Evolutionary conservation across 352 stramenopile genomes (phyloP), one percentile per base, ranked within the genome.

Genomic region (Phytophthora tubulina): DNA sequence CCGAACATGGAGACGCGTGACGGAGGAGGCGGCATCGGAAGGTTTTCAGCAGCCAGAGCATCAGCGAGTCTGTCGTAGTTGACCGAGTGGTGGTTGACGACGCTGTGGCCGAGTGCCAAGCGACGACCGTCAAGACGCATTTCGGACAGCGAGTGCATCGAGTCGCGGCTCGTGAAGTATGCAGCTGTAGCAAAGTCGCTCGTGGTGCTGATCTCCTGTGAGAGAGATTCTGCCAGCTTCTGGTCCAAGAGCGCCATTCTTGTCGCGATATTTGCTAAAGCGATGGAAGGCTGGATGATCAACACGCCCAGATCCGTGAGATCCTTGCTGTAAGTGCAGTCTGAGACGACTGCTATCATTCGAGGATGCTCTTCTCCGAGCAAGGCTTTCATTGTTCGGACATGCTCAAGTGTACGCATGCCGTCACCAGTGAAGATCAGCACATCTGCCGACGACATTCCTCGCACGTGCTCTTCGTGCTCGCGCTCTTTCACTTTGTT

Each of bases 1-100:
- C 84, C 84, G 45, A 89, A 90, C 82, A 92, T 90, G 15, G 80
- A 85, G 65, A 92, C 84, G 66, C 84, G 84, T 53, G 76, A 77
- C n/a, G 84, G 84, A 3, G 84, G 79, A 8, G 79, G 79, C 11
- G 79, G 79, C 74, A 87, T 69, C 14, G 79, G 79, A 6, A 85
- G 60, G 50, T 85, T 82, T 53, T 82, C 77, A 38, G 75, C 67
- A 2, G 65, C 72, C 21, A 88, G 51, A 38, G 72, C 57, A 31
- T 86, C 75, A 1, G 76, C 78, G 0, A 88, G 70, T 21, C 75
- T 56, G 54, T 88, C 80, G 68, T 88, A 86, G 41, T 85, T 74
- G 41, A 90, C 82, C 21, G 82, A 89, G 70, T 90, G 82, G 63
- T 92, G 81, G 63, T 88, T 92, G 0, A 91, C 78, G 9, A 90